Conservation (phyloP, 2,329 filamentous ascomycete species). For the Leptographium wingfieldii region DNA sequence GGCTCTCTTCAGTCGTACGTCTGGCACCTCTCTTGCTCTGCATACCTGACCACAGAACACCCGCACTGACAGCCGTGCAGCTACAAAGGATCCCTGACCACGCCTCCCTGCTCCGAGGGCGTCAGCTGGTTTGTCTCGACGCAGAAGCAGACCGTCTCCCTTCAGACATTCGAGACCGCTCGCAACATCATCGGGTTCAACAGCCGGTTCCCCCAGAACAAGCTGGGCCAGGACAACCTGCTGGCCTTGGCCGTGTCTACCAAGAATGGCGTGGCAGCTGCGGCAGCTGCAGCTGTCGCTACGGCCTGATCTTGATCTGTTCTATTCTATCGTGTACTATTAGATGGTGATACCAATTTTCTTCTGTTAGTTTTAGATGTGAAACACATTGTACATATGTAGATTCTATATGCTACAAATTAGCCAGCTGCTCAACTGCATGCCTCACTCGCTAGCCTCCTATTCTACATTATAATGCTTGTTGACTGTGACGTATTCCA, state of each 20-base stretch:
- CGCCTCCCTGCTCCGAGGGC: slow-evolving; percentile 34
- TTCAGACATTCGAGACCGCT: slow-evolving; percentile 24
- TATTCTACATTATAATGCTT: no score
- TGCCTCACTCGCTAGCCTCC: no score
- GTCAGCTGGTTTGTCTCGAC: slow-evolving; percentile 36
- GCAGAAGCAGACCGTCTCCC: slow-evolving; percentile 25
- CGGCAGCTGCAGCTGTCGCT: neutral
- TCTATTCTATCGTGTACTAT: neutral
- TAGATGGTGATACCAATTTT: neutral
- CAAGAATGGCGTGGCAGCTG: neutral
- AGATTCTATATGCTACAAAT: no score
- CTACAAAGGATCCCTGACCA: slow-evolving; percentile 35
- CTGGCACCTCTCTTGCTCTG: neutral
- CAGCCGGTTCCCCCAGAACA: slow-evolving; percentile 31
- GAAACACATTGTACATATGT: no score
- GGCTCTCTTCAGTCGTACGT: slow-evolving; percentile 26
- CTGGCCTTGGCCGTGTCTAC: slow-evolving; percentile 1
- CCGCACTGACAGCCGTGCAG: slow-evolving; percentile 11
- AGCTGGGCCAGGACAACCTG: slow-evolving; percentile 26
- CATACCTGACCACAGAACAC: neutral
- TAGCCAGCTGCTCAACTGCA: no score
- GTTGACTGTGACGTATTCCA: no score
- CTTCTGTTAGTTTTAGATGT: no score
- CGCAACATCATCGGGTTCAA: slow-evolving; percentile 35
- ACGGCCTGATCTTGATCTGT: neutral